Base-by-base conservation (phyloP, 331 rosid species). In the Erythrophleum ivorense region DNA sequence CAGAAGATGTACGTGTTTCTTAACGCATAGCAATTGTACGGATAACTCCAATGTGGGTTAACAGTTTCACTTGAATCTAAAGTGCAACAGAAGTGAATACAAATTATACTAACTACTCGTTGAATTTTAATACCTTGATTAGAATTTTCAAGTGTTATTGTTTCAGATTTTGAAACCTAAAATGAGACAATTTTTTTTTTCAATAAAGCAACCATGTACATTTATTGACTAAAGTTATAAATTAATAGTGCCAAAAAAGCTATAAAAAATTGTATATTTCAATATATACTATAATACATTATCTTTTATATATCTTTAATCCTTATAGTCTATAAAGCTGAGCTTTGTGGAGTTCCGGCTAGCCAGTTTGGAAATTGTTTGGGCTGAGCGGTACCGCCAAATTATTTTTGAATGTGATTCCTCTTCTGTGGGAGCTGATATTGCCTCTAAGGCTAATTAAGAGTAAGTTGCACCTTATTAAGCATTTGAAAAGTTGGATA, bases 121-220 rank as follows among this genome's bases (percentile, higher is more conserved):
- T 15, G 66, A 63, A 63, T 33, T 63, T 63, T 29, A 60, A 11
- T 19, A 7, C 15, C 31, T 33, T 63, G 2, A 29, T 24, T 29
- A 60, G 7, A 63, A 63, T 15, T 33, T 63, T 34, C 18, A 34
- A 33, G 9, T 33, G n/a, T 63, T 33, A 63, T 63, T 36, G 36
- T 33, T 63, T 63, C 45, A 63, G 69, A 63, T 31, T 63, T 63
- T 63, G 69, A 63, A 63, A 33, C 69, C 45, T 33, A 63, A 29
- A 24, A 6, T 3, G 40, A 60, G 7, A 16, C 68, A 11, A 24
- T 21, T 24, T 24, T 9, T 59, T 0, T 21, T 24, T 10, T 9
- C 1, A 59, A 21, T 9, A 11, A 9, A 10, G 16, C 38, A 59
- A 58, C 34, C 1, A 9, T n/a, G n/a, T 55, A 6, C 31, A 55